phyloP scores from a whole-genome alignment of 768 basidiomycete species.

The Tephrocybe sp. region DNA sequence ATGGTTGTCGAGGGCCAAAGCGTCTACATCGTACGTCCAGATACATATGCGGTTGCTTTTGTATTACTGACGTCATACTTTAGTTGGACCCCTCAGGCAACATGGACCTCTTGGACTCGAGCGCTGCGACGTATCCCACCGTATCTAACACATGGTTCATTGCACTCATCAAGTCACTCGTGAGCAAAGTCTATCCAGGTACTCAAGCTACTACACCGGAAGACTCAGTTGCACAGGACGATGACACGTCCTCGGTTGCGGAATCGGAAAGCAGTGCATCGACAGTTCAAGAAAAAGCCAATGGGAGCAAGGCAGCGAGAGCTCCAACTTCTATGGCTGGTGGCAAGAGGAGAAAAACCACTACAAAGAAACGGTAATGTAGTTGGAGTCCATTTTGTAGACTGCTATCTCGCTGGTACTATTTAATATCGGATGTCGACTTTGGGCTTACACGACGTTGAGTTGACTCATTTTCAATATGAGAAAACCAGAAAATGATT shows the following conservation, averaged over 20 bases:
- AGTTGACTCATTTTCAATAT: no score
- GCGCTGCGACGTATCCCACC: slow-evolving; percentile 56
- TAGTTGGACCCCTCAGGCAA: slow-evolving; percentile 66
- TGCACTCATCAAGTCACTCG: slow-evolving; percentile 38
- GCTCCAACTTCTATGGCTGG: slow-evolving; percentile 53
- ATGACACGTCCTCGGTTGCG: slow-evolving; percentile 39
- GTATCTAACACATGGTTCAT: slow-evolving; percentile 72
- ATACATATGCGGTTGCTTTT: background rate
- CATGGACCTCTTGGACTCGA: slow-evolving; percentile 57
- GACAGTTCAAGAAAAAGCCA: slow-evolving; percentile 35
- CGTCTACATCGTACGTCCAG: slow-evolving; percentile 69
- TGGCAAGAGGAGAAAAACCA: slow-evolving; percentile 60
- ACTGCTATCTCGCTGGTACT: slow-evolving; percentile 35
- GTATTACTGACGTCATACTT: background rate
- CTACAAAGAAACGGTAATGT: slow-evolving; percentile 51
- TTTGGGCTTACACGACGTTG: no score
- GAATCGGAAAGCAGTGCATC: slow-evolving; percentile 46
- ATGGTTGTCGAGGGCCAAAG: slow-evolving; percentile 78
- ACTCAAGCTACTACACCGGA: slow-evolving; percentile 18
- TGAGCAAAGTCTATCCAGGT: slow-evolving; percentile 26
- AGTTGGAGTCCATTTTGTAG: background rate
- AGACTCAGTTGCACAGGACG: slow-evolving; percentile 25
- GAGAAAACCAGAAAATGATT: no score
- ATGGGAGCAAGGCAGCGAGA: slow-evolving; percentile 25
- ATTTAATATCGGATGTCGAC: slow-evolving; percentile 36